Evolutionary conservation across 352 stramenopile species (phyloP).

Genomic region (Phytophthora kernoviae): DNA sequence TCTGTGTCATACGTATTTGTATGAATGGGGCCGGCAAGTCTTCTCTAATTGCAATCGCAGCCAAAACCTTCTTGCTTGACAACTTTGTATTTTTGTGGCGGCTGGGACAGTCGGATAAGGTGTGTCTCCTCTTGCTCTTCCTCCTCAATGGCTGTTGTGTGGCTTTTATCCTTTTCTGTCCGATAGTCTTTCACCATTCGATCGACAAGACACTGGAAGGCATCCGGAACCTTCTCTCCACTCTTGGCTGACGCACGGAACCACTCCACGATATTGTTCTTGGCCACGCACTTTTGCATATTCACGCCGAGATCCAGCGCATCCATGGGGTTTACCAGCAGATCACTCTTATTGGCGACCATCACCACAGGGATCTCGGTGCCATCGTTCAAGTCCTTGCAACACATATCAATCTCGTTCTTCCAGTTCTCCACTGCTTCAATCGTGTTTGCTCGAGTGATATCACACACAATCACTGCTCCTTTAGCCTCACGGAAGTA

Average conservation of each 20-base stretch:
- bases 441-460: constrained; percentile 86
- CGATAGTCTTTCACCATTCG: constrained; percentile 62
- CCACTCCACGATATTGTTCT: constrained; percentile 80
- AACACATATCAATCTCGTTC: constrained; percentile 74
- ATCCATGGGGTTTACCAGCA: constrained; percentile 67
- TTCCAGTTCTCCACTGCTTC: constrained; percentile 88
- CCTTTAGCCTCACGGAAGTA: constrained; percentile 87
- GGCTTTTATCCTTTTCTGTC: constrained; percentile 29
- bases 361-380: constrained; percentile 74
- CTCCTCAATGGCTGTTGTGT: not conserved
- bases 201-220: constrained; percentile 66
- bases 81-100: constrained; percentile 25
- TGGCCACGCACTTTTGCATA: constrained; percentile 85
- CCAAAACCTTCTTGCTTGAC: constrained; percentile 33
- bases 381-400: constrained; percentile 45
- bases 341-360: constrained; percentile 88
- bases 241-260: constrained; percentile 79
- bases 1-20: not conserved
- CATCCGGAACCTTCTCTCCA: constrained; percentile 62
- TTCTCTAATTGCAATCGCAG: constrained; percentile 60
- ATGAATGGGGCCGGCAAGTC: not conserved
- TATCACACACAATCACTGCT: constrained; percentile 88
- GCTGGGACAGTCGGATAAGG: constrained; percentile 52
- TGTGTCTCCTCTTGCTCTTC: constrained; percentile 14
- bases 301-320: constrained; percentile 78